A percentile compares a stretch with the other conserved stretches of the same genome.
Conservation (phyloP, 768 basidiomycete species). For the Amanita brunnescens region DNA sequence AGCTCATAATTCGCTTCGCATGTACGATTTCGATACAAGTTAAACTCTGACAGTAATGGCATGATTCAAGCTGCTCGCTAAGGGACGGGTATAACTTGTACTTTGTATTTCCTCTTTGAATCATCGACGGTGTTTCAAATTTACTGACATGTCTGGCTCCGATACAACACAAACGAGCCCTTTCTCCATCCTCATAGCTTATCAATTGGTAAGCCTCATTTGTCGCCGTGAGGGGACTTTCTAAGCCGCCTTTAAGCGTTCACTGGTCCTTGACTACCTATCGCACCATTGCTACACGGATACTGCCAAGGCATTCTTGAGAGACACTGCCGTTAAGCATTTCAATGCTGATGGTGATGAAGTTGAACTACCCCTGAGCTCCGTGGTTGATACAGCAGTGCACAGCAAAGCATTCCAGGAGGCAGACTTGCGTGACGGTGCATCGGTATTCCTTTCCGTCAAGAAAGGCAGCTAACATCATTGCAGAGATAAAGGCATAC, state of each 20-base stretch:
- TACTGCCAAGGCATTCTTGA: constrained; percentile 61
- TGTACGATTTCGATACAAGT: background rate
- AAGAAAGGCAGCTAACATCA: background rate
- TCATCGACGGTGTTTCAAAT: background rate
- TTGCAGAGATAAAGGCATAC: constrained; percentile 55
- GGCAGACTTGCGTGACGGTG: constrained; percentile 2
- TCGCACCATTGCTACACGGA: constrained; percentile 64
- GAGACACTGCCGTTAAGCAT: constrained; percentile 52
- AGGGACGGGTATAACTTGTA: background rate
- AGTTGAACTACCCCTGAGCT: constrained; percentile 18
- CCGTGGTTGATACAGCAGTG: constrained; percentile 1
- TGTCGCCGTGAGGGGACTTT: background rate
- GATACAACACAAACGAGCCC: constrained; percentile 3
- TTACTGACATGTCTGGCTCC: background rate
- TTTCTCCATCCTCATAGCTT: constrained; percentile 28
- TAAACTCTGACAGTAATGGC: background rate
- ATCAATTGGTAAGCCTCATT: constrained; percentile 31
- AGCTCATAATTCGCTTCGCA: background rate
- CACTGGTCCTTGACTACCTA: constrained; percentile 70
- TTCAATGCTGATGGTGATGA: constrained; percentile 69
- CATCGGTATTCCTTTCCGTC: background rate
- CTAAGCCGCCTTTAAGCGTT: constrained; percentile 33
- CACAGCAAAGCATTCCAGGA: background rate
- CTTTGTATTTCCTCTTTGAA: background rate
- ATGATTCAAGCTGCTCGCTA: background rate